These are phyloP conservation scores for Eleusine coracana DNA, from an alignment of 176 grass and related monocot species.

Conservation along the genomic window DNA sequence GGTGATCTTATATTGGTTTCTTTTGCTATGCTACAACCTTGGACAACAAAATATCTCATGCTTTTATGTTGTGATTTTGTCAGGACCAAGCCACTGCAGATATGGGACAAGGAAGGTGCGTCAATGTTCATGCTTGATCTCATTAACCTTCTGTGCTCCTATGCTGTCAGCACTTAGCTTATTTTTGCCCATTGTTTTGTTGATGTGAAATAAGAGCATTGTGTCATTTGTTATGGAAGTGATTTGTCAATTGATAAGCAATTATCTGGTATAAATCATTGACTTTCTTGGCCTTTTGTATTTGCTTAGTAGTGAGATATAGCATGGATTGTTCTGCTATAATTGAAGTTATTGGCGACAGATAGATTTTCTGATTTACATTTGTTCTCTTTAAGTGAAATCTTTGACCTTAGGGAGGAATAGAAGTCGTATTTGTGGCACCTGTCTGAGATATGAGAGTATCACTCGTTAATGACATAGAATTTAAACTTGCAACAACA, in stretches of 20 bases:
- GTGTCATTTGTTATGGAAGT: not conserved
- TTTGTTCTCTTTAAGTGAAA: not conserved
- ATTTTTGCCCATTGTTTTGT: not conserved
- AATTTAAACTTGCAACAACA: not conserved
- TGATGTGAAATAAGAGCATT: not conserved
- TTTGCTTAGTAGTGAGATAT: not conserved
- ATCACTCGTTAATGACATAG: not conserved
- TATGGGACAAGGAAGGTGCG: conserved; percentile 97
- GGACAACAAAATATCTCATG: conserved; percentile 31
- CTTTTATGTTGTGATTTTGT: conserved; percentile 12
- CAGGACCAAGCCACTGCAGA: conserved; percentile 98
- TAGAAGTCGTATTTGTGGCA: not conserved
- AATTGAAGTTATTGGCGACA: not conserved
- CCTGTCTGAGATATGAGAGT: not conserved
- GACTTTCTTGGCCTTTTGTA: not conserved
- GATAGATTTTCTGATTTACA: not conserved
- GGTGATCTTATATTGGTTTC: not conserved
- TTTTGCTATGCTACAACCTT: conserved; percentile 18
- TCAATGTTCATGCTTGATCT: conserved; percentile 28
- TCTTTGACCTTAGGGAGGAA: not conserved
- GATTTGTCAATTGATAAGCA: not conserved
- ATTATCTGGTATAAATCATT: not conserved
- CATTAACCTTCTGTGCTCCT: not conserved
- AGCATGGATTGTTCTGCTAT: not conserved
- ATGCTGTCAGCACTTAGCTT: not conserved